A percentile compares a stretch with the other conserved stretches of the same genome.
These are phyloP conservation scores for Choanephora cucurbitarum DNA, from an alignment of 371 early-diverging fungal species.

Conservation along the genomic window DNA sequence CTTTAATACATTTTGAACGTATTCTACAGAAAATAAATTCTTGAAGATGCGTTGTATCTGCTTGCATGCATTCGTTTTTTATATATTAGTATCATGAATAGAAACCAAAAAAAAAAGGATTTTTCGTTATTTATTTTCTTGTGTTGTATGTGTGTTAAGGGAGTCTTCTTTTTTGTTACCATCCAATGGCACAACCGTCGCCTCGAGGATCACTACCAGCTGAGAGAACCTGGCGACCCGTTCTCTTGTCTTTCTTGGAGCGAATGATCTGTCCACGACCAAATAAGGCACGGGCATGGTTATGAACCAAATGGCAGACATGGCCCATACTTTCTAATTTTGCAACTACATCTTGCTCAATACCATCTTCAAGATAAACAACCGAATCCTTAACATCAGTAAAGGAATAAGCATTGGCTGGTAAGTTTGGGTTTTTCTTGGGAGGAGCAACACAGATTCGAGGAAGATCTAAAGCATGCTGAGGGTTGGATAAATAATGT, in stretches of 20 bases:
- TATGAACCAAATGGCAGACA: conserved; percentile 35
- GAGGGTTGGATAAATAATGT: conserved; percentile 62
- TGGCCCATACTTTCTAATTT: conserved; percentile 64
- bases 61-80: conserved; percentile 7
- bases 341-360: conserved; percentile 39
- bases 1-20: conserved; percentile 1
- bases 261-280: conserved; percentile 78
- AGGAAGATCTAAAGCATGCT: conserved; percentile 73
- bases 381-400: conserved; percentile 42
- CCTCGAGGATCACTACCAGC: conserved; percentile 75
- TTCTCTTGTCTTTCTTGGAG: conserved; percentile 33
- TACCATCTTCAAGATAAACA: conserved; percentile 68
- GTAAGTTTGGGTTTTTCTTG: conserved; percentile 10
- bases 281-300: conserved; percentile 55
- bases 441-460: conserved; percentile 64
- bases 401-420: conserved; percentile 32
- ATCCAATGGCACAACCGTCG: conserved; percentile 67
- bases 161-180: conserved; percentile 25
- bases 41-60: conserved; percentile 18
- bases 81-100: no score
- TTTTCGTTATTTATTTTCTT: conserved; percentile 1
- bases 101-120: background rate
- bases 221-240: conserved; percentile 52
- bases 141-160: no score
- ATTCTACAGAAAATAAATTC: conserved; percentile 14